A percentile compares a stretch with the other conserved stretches of the same genome.
These are phyloP conservation scores for Edaphochlamys debaryana DNA, from an alignment of 139 green algal genomes.

Conservation along the genomic window DNA sequence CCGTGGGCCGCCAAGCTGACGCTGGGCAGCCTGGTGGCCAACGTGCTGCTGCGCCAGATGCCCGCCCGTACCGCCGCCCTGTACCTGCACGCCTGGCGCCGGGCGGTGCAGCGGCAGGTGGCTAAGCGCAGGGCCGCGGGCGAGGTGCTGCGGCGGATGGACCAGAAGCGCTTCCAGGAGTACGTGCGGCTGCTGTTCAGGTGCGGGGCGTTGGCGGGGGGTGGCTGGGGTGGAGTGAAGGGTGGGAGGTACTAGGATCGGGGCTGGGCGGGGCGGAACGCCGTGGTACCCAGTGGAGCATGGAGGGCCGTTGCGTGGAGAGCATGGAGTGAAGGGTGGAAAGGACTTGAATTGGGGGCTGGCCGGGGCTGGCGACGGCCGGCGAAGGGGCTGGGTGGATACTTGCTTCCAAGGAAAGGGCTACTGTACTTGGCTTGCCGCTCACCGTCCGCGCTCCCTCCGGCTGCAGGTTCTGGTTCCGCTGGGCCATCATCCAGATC, in stretches of 20 bases:
- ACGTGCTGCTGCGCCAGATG: conserved; percentile 50
- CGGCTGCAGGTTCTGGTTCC: conserved; percentile 63
- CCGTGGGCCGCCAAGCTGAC: conserved; percentile 47
- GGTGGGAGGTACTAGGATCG: not conserved
- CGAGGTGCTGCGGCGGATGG: conserved; percentile 36
- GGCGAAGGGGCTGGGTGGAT: no score
- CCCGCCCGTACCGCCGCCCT: conserved; percentile 14
- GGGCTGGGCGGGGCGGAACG: no score
- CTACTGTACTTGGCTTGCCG: no score
- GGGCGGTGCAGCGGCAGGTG: not conserved
- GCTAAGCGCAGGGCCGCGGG: conserved; percentile 13
- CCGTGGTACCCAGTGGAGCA: no score
- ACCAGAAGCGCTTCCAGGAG: conserved; percentile 19
- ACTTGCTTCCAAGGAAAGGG: no score
- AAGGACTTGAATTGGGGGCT: no score
- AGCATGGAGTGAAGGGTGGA: no score
- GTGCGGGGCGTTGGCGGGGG: no score
- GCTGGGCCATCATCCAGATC: conserved; percentile 44
- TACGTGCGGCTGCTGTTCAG: conserved; percentile 49
- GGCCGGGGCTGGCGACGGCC: no score
- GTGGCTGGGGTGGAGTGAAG: not conserved
- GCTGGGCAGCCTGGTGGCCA: conserved; percentile 50
- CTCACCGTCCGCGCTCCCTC: no score
- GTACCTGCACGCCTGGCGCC: conserved; percentile 44
- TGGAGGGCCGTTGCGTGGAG: no score